Conservation (phyloP, 2,329 filamentous ascomycete genomes). For the Ascocoryne sarcoides region DNA sequence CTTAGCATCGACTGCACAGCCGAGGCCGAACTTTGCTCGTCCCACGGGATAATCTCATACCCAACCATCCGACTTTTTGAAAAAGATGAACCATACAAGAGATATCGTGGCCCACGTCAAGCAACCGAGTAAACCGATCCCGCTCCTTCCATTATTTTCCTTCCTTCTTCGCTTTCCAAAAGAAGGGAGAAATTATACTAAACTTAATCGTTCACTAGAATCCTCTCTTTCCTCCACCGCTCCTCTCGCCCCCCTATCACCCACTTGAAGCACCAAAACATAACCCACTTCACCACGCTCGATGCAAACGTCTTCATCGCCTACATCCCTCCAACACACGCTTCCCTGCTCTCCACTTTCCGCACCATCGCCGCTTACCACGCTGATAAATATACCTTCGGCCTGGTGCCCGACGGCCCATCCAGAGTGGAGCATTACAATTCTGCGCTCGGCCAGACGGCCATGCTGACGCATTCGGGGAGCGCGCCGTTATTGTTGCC, state of each 20-base stretch:
- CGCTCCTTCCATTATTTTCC: no score
- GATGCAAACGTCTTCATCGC: constrained; percentile 38
- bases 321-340: constrained; percentile 27
- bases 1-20: constrained; percentile 35
- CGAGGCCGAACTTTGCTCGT: constrained; percentile 32
- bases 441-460: background rate
- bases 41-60: constrained; percentile 36
- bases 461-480: background rate
- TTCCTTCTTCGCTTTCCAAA: no score
- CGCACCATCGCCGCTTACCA: constrained; percentile 29
- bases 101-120: constrained; percentile 38
- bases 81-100: constrained; percentile 25
- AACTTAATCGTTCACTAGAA: constrained; percentile 16
- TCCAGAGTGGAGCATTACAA: background rate
- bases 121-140: constrained; percentile 30
- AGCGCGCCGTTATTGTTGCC: background rate
- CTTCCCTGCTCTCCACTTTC: constrained; percentile 28
- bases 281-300: constrained; percentile 28
- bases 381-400: constrained; percentile 37
- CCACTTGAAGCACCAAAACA: constrained; percentile 22
- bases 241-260: constrained; percentile 25
- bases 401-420: constrained; percentile 3
- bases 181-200: no score
- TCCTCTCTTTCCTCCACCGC: constrained; percentile 26
- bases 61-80: constrained; percentile 39